phyloP scores from a whole-genome alignment of 2,329 filamentous ascomycete species.

The Drechslerella dactyloides region DNA sequence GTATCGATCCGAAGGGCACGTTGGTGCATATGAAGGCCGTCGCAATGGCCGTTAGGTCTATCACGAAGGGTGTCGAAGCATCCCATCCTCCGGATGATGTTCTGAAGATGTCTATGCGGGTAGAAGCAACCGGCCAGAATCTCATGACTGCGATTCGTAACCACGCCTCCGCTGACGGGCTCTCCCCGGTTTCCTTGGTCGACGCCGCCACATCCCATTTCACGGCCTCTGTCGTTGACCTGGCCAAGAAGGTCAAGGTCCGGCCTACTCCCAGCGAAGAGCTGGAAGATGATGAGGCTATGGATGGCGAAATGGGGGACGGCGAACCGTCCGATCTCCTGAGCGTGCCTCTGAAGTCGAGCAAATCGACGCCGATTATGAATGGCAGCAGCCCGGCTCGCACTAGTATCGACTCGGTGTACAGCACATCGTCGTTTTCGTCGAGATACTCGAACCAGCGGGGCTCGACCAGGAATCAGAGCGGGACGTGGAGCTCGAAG shows the following conservation, averaged over 20 bases:
- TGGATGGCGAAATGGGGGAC: slow-evolving; percentile 62
- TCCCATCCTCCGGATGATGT: slow-evolving; percentile 64
- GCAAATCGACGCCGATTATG: slow-evolving; percentile 56
- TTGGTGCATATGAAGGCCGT: slow-evolving; percentile 87
- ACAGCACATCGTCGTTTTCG: slow-evolving; percentile 52
- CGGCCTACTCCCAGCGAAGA: slow-evolving; percentile 75
- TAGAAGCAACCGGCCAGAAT: slow-evolving; percentile 94
- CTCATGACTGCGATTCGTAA: slow-evolving; percentile 95
- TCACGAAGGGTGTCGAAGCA: slow-evolving; percentile 78
- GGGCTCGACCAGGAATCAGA: slow-evolving; percentile 36
- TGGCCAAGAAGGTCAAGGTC: slow-evolving; percentile 84
- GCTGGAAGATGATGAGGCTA: slow-evolving; percentile 78
- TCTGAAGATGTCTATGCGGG: slow-evolving; percentile 75
- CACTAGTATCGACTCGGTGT: slow-evolving; percentile 55
- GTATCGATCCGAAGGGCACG: slow-evolving; percentile 74
- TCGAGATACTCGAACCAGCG: slow-evolving; percentile 50
- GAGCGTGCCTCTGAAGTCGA: slow-evolving; percentile 58
- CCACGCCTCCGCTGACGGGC: slow-evolving; percentile 78
- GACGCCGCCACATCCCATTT: slow-evolving; percentile 93
- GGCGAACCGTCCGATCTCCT: slow-evolving; percentile 65
- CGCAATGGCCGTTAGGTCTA: slow-evolving; percentile 78
- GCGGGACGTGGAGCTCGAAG: slow-evolving; percentile 44
- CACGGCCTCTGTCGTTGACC: slow-evolving; percentile 81
- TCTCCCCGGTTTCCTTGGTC: slow-evolving; percentile 89
- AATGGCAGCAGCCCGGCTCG: slow-evolving; percentile 54